phyloP scores from a whole-genome alignment of 176 grass and related monocot species.

The Bonia amplexicaulis region DNA sequence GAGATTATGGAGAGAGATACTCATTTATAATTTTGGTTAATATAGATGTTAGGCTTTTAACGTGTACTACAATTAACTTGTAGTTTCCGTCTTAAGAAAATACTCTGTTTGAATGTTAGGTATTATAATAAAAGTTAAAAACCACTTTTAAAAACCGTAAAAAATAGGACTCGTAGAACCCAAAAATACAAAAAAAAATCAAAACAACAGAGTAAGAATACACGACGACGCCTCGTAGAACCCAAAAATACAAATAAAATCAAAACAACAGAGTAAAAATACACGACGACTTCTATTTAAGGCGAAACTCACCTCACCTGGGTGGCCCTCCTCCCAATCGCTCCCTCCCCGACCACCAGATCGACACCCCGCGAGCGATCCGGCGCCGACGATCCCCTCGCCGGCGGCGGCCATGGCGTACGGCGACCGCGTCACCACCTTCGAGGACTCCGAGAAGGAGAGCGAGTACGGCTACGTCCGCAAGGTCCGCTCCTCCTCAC shows the following conservation, averaged over 20 bases:
- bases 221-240: too few species aligned
- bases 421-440: constrained; percentile 75
- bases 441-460: constrained; percentile 94
- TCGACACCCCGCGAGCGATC: constrained; percentile 28
- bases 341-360: constrained; percentile 29
- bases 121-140: too few species aligned
- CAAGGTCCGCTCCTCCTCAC: constrained; percentile 40
- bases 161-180: too few species aligned
- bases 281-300: constrained; percentile 27
- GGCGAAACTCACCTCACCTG: constrained; percentile 3
- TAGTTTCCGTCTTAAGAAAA: too few species aligned
- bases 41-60: too few species aligned
- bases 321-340: constrained; percentile 33
- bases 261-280: not conserved
- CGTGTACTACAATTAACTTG: too few species aligned
- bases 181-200: too few species aligned
- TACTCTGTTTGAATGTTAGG: too few species aligned
- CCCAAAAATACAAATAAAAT: not conserved
- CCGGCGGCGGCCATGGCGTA: constrained; percentile 46
- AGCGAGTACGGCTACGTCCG: constrained; percentile 94
- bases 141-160: too few species aligned
- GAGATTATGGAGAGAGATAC: too few species aligned
- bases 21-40: too few species aligned
- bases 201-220: too few species aligned
- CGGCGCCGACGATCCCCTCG: constrained; percentile 18